Evolutionary conservation across 495 filamentous ascomycete genomes (phyloP).

Genomic region (Penicillium mononematosum): DNA sequence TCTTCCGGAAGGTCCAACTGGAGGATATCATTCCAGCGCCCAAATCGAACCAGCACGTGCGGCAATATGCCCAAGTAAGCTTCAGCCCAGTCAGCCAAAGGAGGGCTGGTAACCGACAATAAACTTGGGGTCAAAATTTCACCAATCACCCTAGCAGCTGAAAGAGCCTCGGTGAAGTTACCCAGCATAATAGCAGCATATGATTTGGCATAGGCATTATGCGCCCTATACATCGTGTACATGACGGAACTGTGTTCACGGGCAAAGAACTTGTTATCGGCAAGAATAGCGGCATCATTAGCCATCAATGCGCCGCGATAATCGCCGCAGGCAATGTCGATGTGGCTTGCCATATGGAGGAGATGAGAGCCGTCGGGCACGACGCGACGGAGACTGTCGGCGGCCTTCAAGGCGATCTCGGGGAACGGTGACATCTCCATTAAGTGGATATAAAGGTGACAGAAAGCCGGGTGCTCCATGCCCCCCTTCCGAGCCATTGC

Average conservation of each 20-base stretch:
- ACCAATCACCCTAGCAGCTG: background rate
- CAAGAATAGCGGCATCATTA: background rate
- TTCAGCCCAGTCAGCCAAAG: background rate
- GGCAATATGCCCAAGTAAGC: background rate
- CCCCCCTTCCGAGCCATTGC: background rate
- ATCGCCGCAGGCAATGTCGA: constrained; percentile 1
- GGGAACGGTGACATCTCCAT: background rate
- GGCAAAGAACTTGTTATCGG: background rate
- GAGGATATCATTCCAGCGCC: background rate
- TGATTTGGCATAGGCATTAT: background rate
- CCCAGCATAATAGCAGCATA: background rate
- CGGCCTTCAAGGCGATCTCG: background rate
- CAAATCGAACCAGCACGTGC: background rate
- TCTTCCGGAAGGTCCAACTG: background rate
- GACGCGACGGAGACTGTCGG: background rate
- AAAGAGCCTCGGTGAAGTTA: background rate
- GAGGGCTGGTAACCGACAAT: background rate
- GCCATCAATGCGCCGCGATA: background rate
- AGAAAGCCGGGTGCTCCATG: background rate
- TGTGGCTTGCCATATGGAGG: background rate
- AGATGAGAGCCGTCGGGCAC: background rate
- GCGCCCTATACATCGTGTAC: background rate
- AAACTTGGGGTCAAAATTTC: background rate
- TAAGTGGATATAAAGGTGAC: background rate
- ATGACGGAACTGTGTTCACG: background rate